These are phyloP conservation scores for Incumbomyces delicatus DNA, from an alignment of 2,329 filamentous ascomycete species.

Conservation along the genomic window DNA sequence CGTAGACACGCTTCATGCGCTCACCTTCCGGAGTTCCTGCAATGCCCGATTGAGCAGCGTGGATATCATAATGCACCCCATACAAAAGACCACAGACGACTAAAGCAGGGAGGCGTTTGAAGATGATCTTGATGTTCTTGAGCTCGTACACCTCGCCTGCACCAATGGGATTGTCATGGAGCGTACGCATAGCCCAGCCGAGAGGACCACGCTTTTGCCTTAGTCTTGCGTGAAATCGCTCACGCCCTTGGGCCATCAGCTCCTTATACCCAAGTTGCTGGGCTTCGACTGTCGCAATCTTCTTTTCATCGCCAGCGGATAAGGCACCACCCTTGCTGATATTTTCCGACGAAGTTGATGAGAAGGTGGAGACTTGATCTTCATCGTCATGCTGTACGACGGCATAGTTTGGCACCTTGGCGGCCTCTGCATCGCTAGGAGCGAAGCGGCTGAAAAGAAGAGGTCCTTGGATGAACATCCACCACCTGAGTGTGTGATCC, in stretches of 20 bases:
- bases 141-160: conserved; percentile 64
- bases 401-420: conserved; percentile 63
- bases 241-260: conserved; percentile 48
- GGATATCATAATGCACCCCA: conserved; percentile 73
- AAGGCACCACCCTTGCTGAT: not conserved
- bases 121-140: conserved; percentile 55
- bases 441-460: conserved; percentile 52
- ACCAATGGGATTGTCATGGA: conserved; percentile 64
- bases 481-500: conserved; percentile 56
- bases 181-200: conserved; percentile 73
- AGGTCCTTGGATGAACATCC: conserved; percentile 53
- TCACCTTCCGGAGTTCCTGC: conserved; percentile 61
- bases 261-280: conserved; percentile 51
- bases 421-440: conserved; percentile 42
- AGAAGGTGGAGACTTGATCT: conserved; percentile 30
- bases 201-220: conserved; percentile 54
- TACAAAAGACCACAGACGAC: conserved; percentile 57
- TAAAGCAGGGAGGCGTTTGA: conserved; percentile 60
- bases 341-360: conserved; percentile 22
- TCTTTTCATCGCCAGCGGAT: conserved; percentile 29
- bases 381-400: conserved; percentile 59
- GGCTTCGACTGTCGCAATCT: conserved; percentile 8
- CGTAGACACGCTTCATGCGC: conserved; percentile 61
- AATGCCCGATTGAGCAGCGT: conserved; percentile 62
- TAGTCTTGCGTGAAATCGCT: conserved; percentile 54